Conservation (phyloP, 2,329 filamentous ascomycete species). For the Penicillium sp. region DNA sequence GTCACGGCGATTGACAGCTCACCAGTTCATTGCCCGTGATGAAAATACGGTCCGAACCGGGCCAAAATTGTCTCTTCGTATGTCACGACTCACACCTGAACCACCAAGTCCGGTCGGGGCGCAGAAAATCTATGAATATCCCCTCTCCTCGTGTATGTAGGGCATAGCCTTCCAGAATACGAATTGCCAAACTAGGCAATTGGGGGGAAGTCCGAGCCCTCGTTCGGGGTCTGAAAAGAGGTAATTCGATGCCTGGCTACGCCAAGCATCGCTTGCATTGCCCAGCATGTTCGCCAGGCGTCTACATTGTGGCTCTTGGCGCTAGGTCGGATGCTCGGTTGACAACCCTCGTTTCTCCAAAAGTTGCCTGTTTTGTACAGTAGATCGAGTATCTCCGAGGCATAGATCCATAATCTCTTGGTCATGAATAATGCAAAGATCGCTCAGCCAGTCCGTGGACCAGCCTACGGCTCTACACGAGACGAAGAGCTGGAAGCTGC, state of each 20-base stretch:
- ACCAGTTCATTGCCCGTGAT: background rate
- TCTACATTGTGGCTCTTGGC: background rate
- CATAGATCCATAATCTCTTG: no score
- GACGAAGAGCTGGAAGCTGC: no score
- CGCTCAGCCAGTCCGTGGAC: no score
- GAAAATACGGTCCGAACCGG: background rate
- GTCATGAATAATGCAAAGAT: no score
- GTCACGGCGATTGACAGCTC: no score
- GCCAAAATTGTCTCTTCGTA: background rate
- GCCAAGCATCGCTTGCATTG: background rate
- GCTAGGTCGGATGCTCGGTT: background rate
- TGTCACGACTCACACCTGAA: background rate
- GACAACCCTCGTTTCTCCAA: no score
- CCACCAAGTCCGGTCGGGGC: background rate
- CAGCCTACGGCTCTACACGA: no score
- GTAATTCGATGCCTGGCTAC: background rate
- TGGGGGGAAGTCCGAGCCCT: background rate
- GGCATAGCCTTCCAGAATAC: background rate
- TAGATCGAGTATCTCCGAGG: no score
- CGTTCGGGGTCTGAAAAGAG: background rate
- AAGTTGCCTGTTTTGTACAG: no score
- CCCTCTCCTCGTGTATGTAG: background rate
- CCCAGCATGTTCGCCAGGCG: background rate
- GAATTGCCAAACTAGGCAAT: background rate
- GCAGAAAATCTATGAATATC: background rate